Evolutionary conservation across 1,284 basidiomycete genomes (phyloP).

Genomic region (Wolfiporia cocos): DNA sequence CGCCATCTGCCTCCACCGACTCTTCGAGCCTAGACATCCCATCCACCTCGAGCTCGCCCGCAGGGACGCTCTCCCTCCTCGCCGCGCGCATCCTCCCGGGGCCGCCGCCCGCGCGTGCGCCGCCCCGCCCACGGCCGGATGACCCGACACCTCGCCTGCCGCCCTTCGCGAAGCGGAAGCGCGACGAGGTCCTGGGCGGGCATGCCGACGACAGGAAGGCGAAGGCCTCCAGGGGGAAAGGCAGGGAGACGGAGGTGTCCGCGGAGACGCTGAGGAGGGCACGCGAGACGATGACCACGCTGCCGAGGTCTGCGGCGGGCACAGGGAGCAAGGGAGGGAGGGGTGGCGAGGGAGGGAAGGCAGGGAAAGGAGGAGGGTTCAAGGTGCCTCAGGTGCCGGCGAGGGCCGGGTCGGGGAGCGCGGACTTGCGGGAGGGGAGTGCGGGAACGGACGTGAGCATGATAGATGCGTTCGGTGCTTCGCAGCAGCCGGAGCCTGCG

Average conservation of each 20-base stretch:
- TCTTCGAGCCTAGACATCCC: slow-evolving; percentile 6
- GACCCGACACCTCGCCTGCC: slow-evolving; percentile 71
- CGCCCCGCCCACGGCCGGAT: slow-evolving; percentile 59
- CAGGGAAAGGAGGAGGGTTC: slow-evolving; percentile 25
- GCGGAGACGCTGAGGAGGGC: slow-evolving; percentile 26
- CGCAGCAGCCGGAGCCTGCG: slow-evolving; percentile 8
- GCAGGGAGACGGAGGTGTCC: slow-evolving; percentile 10
- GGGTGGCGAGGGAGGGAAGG: slow-evolving; percentile 11
- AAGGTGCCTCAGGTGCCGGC: slow-evolving; percentile 30
- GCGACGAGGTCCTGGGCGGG: slow-evolving; percentile 14
- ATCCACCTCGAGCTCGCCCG: slow-evolving; percentile 19
- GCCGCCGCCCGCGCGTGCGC: slow-evolving; percentile 27
- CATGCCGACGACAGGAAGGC: slow-evolving; percentile 17
- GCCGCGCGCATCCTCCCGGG: slow-evolving; percentile 53
- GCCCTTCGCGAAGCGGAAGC: slow-evolving; percentile 31
- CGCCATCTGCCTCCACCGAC: slow-evolving; percentile 5
- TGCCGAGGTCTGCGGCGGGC: slow-evolving; percentile 22
- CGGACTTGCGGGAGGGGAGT: background rate
- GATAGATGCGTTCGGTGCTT: slow-evolving; percentile 45
- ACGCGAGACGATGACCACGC: slow-evolving; percentile 30
- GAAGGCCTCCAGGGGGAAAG: slow-evolving; percentile 17
- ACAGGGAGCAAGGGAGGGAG: slow-evolving; percentile 12
- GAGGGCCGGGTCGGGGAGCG: slow-evolving; percentile 16
- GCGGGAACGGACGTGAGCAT: slow-evolving; percentile 12
- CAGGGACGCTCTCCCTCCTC: slow-evolving; percentile 35